Evolutionary conservation across 495 filamentous ascomycete genomes (phyloP).

Genomic region (Platismatia glauca): DNA sequence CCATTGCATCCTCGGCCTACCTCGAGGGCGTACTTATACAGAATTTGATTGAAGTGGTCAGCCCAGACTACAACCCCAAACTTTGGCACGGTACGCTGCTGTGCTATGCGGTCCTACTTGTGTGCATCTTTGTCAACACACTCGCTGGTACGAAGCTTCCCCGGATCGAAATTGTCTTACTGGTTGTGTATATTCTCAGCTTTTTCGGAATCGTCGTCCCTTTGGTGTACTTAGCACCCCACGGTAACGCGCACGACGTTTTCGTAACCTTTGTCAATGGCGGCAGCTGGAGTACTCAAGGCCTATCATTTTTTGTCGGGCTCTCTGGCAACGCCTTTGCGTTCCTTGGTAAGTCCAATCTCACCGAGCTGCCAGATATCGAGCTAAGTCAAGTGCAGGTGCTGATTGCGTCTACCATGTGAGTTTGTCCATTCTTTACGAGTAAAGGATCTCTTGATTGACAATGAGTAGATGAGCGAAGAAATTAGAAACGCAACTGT

Average conservation of each 20-base stretch:
- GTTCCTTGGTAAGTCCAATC: conserved; percentile 26
- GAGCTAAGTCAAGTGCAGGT: conserved; percentile 14
- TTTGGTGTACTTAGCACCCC: conserved; percentile 31
- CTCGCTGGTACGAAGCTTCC: conserved; percentile 30
- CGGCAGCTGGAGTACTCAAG: conserved; percentile 39
- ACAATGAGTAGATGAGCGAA: conserved; percentile 29
- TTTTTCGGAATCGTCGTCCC: conserved; percentile 24
- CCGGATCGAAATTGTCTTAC: conserved; percentile 30
- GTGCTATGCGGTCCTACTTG: conserved; percentile 33
- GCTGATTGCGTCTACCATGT: conserved; percentile 32
- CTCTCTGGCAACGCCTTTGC: conserved; percentile 35
- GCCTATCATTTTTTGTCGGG: conserved; percentile 36
- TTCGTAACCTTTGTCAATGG: conserved; percentile 33
- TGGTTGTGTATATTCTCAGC: neutral
- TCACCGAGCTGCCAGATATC: neutral
- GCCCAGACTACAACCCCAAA: conserved; percentile 32
- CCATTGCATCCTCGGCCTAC: conserved; percentile 25
- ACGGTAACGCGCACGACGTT: conserved; percentile 7
- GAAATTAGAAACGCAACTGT: conserved; percentile 36
- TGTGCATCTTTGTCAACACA: conserved; percentile 39
- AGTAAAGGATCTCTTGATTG: neutral
- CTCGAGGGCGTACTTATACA: conserved; percentile 38
- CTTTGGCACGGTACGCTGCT: conserved; percentile 45
- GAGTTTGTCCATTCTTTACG: conserved; percentile 2
- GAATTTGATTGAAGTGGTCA: conserved; percentile 35